Base-by-base conservation (phyloP, 345 rosid genomes). In the Syzygium oleosum region DNA sequence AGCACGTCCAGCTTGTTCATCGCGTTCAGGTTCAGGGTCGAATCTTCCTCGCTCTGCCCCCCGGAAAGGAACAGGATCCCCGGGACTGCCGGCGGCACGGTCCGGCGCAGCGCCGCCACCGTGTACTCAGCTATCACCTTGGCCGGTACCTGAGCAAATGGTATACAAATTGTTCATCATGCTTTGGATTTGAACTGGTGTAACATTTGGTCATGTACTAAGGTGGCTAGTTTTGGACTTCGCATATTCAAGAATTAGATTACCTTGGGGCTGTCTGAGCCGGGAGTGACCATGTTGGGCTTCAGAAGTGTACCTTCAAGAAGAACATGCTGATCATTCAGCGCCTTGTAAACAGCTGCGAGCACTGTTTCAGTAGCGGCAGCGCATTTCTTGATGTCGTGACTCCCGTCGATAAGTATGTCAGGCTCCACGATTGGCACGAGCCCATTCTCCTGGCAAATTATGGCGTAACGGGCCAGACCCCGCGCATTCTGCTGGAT, bases 231-330 rank as follows among this genome's bases (percentile, higher is more conserved):
- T 19, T 9, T 73, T 73, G 25, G 80, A 73, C 80, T 19, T 4
- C 9, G 80, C 80, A 17, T 34, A 17, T 34, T 73, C 46, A 19
- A 19, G 80, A 73, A 34, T 34, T 21, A 34, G 49, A 34, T 89
- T 92, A 96, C 99, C 99, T 96, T 96, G 27, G 96, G 92, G 93
- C 95, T 90, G 68, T 95, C 95, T 5, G 99, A 96, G 85, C 99
- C 99, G 0, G 99, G 98, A 85, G 99, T 94, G 91, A 97, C 99
- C 99, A 96, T 97, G 91, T 97, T 97, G 25, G 99, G 99, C 92
- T 97, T 97, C 54, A 97, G 97, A 84, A 97, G 93, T 10, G 99
- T 95, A 89, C 99, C 99, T 91, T 97, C 99, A 16, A 97, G 98
- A 77, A 97, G 95, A 68, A 97, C 99, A 87, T 96, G 99, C 5